A percentile compares a stretch with the other conserved stretches of the same genome.
These are phyloP conservation scores for Debaryomycetaceae sp. DNA, from an alignment of 1,139 yeast species.

Conservation along the genomic window DNA sequence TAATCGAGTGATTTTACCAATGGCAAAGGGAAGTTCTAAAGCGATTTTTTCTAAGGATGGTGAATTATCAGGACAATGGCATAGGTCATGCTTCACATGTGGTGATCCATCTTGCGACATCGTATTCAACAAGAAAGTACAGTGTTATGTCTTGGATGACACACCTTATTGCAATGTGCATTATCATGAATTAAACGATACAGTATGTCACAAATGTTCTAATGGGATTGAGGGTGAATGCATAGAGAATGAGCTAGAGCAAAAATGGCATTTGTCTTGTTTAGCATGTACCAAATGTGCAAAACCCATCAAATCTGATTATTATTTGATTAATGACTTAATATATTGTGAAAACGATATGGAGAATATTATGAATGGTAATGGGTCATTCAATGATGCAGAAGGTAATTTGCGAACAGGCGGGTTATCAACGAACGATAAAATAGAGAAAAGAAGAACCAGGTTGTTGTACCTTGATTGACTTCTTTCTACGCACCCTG, in stretches of 20 bases:
- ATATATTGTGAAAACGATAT: slow-evolving; percentile 53
- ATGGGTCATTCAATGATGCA: slow-evolving; percentile 18
- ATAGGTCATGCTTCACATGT: slow-evolving; percentile 79
- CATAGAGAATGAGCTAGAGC: slow-evolving; percentile 67
- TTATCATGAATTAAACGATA: slow-evolving; percentile 73
- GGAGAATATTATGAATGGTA: slow-evolving; percentile 22
- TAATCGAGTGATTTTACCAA: slow-evolving; percentile 31
- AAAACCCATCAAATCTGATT: slow-evolving; percentile 48
- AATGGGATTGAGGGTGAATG: slow-evolving; percentile 89
- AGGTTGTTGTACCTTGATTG: slow-evolving; percentile 36
- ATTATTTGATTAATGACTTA: slow-evolving; percentile 49
- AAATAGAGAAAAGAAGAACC: slow-evolving; percentile 45
- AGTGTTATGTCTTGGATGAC: slow-evolving; percentile 78
- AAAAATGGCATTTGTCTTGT: slow-evolving; percentile 66
- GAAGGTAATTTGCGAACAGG: slow-evolving; percentile 19
- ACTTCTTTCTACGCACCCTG: neutral
- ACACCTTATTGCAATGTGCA: slow-evolving; percentile 79
- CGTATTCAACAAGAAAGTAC: slow-evolving; percentile 55
- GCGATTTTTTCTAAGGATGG: slow-evolving; percentile 74
- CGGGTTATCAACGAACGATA: slow-evolving; percentile 30
- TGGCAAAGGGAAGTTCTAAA: slow-evolving; percentile 43
- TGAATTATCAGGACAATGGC: slow-evolving; percentile 93
- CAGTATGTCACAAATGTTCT: slow-evolving; percentile 69
- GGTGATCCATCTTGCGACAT: slow-evolving; percentile 48
- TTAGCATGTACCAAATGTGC: slow-evolving; percentile 56